phyloP scores from a whole-genome alignment of 805 yeast genomes.

The Priceomyces fermenticarens region DNA sequence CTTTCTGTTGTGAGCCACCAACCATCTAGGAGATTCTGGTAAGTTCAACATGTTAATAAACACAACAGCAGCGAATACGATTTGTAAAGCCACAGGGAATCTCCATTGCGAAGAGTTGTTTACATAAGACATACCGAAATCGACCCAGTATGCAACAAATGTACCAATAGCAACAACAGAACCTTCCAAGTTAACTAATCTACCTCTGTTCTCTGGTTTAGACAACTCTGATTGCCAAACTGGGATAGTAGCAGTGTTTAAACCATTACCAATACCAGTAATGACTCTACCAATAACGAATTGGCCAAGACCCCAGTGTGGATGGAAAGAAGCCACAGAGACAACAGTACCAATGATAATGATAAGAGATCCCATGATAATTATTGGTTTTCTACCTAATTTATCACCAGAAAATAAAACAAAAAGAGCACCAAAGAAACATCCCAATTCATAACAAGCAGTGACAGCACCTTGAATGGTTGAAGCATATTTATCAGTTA shows the following conservation, averaged over 20 bases:
- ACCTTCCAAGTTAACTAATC: constrained; percentile 41
- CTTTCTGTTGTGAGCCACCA: constrained; percentile 44
- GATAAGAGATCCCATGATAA: constrained; percentile 34
- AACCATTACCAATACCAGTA: constrained; percentile 43
- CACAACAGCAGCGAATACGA: constrained; percentile 50
- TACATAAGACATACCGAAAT: constrained; percentile 65
- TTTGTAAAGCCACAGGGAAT: constrained; percentile 56
- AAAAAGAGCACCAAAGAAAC: constrained; percentile 44
- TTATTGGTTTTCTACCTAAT: constrained; percentile 41
- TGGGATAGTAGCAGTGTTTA: constrained; percentile 44
- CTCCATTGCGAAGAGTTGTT: constrained; percentile 41
- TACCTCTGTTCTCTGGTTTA: constrained; percentile 40
- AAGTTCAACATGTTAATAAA: constrained; percentile 40
- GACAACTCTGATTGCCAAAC: constrained; percentile 49
- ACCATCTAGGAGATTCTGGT: constrained; percentile 77
- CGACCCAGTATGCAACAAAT: constrained; percentile 65
- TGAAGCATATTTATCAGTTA: constrained; percentile 24
- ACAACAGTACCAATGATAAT: constrained; percentile 41
- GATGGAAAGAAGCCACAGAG: constrained; percentile 34
- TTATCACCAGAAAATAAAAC: constrained; percentile 39
- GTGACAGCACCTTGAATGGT: constrained; percentile 67
- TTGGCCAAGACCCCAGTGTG: constrained; percentile 60
- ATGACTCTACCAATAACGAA: constrained; percentile 59
- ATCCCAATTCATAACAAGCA: constrained; percentile 63
- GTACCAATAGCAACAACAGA: constrained; percentile 66